These are phyloP conservation scores for Yueomyces sp. DNA, from an alignment of 805 yeast genomes.

Conservation along the genomic window DNA sequence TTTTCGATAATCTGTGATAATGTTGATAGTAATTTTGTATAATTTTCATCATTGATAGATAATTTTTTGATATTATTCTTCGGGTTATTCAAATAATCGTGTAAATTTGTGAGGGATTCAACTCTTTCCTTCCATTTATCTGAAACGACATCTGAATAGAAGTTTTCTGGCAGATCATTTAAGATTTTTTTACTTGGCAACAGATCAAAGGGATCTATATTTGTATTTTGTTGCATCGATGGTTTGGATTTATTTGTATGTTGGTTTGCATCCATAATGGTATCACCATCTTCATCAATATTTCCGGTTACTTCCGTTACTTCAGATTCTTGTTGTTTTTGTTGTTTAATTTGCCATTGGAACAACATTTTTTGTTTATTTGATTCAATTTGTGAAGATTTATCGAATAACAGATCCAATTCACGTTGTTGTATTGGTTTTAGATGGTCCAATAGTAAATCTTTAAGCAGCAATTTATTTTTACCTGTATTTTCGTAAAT, in stretches of 20 bases:
- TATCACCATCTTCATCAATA: conserved; percentile 28
- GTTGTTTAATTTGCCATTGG: conserved; percentile 6
- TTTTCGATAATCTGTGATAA: conserved; percentile 56
- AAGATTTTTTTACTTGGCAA: conserved; percentile 59
- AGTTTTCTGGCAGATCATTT: conserved; percentile 50
- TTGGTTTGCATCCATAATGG: conserved; percentile 15
- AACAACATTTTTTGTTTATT: conserved; percentile 4
- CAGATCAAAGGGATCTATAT: conserved; percentile 55
- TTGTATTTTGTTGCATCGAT: not conserved
- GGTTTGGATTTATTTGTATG: not conserved
- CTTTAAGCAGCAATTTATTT: conserved; percentile 48
- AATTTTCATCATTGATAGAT: conserved; percentile 43
- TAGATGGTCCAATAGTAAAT: conserved; percentile 49
- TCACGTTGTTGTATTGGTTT: conserved; percentile 91
- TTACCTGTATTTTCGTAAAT: not conserved
- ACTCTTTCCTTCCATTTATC: conserved; percentile 87
- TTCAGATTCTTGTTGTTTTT: not conserved
- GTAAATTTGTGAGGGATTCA: conserved; percentile 58
- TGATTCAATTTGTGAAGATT: conserved; percentile 13
- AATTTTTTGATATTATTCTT: conserved; percentile 43
- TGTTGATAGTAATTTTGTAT: conserved; percentile 43
- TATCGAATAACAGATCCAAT: conserved; percentile 45
- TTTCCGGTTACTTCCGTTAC: not conserved
- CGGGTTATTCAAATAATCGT: conserved; percentile 20
- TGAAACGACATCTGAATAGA: conserved; percentile 40